These are phyloP conservation scores for Podospora anserina DNA, from an alignment of 495 filamentous ascomycete genomes.

Conservation along the genomic window DNA sequence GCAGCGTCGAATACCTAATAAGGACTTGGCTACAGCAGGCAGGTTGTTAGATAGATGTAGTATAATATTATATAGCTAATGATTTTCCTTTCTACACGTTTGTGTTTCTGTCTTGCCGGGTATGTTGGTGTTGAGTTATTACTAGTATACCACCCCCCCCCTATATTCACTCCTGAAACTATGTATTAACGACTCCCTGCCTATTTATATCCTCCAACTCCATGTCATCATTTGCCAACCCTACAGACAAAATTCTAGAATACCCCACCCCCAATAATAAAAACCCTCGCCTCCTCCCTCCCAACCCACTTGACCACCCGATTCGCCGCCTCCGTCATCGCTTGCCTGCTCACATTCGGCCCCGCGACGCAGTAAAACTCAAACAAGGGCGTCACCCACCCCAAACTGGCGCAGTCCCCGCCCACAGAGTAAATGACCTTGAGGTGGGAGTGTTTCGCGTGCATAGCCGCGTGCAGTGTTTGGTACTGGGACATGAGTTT, in stretches of 20 bases:
- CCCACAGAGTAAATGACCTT: conserved; percentile 79
- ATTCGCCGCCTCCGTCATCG: conserved; percentile 80
- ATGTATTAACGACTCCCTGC: too few relatives aligned
- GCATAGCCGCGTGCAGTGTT: conserved; percentile 75
- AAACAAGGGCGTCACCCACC: conserved; percentile 85
- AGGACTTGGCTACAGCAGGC: neutral
- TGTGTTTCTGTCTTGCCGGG: neutral
- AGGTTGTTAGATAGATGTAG: neutral
- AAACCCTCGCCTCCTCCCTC: conserved; percentile 85
- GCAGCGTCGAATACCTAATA: too few relatives aligned
- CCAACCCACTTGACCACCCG: conserved; percentile 85
- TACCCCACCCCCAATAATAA: conserved; percentile 91
- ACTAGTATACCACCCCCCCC: neutral
- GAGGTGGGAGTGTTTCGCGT: conserved; percentile 74
- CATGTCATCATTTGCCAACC: too few relatives aligned
- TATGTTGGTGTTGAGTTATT: neutral
- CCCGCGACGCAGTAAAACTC: conserved; percentile 95
- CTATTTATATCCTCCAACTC: too few relatives aligned
- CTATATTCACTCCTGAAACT: neutral
- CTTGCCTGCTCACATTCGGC: conserved; percentile 67
- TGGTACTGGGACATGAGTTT: conserved; percentile 82
- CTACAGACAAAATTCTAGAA: conserved; percentile 30
- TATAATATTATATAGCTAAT: neutral
- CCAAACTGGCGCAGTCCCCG: conserved; percentile 71
- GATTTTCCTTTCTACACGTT: neutral